Base-by-base conservation (phyloP, 2,329 filamentous ascomycete genomes). In the Pseudogymnoascus sp. region DNA sequence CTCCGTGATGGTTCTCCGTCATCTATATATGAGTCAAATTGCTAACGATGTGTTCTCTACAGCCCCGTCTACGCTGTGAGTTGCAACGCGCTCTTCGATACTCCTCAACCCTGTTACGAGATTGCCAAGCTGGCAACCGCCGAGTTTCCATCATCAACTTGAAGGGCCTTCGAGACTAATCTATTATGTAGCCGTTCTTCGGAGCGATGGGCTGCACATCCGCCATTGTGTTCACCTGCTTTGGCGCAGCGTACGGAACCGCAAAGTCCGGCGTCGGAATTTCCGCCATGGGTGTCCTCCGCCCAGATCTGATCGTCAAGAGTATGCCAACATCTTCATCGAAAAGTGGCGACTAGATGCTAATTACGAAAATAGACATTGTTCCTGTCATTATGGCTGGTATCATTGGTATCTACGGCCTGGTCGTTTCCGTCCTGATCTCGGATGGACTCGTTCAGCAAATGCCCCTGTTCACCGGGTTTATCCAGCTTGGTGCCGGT, bases 381-480 rank as follows among this genome's bases (percentile, higher is more conserved):
- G 93, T 97, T 68, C 94, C 94, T 76, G 94, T 97, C 79, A 96
- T 99, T 87, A 99, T 99, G 94, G 94, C 94, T 83, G 94, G 94
- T 97, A 99, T 99, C 80, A 97, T 99, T 80, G 94, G 91, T 89
- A 97, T 99, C 78, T 99, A 94, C 81, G 90, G 90, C 72, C 84
- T 94, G 68, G 90, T 94, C 78, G 90, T 93, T 65, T 92, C 90
- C 16, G 90, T 94, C 76, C 80, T 94, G 73, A 91, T 94, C 74
- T 92, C 90, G 73, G 89, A 91, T 76, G 86, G 85, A 71, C 81
- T 94, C 68, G 82, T 81, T 71, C 89, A 93, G 78, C 75, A 84
- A 68, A 78, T 89, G 66, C 82, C 90, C 65, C 83, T 94, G 65
- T 93, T 88, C 79, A 91, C 89, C 63, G 87, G 88, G 65, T 92